Evolutionary conservation across 2,329 filamentous ascomycete species (phyloP).

Genomic region (Epicoccum sorghinum): DNA sequence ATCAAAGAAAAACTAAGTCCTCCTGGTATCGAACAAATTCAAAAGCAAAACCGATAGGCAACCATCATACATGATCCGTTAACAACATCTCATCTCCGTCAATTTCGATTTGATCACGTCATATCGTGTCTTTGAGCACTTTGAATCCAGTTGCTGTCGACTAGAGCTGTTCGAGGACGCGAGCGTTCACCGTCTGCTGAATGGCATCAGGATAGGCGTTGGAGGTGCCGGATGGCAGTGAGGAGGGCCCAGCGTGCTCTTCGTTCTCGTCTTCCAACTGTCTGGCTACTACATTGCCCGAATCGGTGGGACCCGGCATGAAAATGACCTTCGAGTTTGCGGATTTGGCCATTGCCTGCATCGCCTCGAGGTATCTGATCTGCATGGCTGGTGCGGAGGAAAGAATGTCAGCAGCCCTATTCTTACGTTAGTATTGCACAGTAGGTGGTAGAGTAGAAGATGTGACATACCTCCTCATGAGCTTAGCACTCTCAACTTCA

Average conservation of each 20-base stretch:
- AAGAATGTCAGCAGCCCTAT: constrained; percentile 88
- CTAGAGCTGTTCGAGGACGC: not conserved
- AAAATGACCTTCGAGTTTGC: constrained; percentile 90
- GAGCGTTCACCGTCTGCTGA: not conserved
- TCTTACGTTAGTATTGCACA: constrained; percentile 26
- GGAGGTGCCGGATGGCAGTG: not conserved
- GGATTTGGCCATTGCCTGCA: constrained; percentile 97
- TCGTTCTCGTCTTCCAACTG: not conserved
- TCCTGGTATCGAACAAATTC: constrained; percentile 4
- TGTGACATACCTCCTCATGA: constrained; percentile 63
- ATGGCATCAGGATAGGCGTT: not conserved
- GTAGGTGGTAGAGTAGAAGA: not conserved
- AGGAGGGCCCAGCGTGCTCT: not conserved
- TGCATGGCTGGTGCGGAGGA: constrained; percentile 89
- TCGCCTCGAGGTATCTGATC: constrained; percentile 83
- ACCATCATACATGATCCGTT: not conserved
- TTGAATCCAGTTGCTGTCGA: constrained; percentile 45
- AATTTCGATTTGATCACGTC: constrained; percentile 66
- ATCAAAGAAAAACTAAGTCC: constrained; percentile 14
- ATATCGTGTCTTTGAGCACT: constrained; percentile 69
- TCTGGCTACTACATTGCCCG: constrained; percentile 36
- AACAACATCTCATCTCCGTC: not conserved
- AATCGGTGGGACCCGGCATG: not conserved
- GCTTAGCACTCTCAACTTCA: constrained; percentile 93
- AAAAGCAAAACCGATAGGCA: not conserved